Conservation (phyloP, 1,139 yeast species). For the Scheffersomyces segobiensis region DNA sequence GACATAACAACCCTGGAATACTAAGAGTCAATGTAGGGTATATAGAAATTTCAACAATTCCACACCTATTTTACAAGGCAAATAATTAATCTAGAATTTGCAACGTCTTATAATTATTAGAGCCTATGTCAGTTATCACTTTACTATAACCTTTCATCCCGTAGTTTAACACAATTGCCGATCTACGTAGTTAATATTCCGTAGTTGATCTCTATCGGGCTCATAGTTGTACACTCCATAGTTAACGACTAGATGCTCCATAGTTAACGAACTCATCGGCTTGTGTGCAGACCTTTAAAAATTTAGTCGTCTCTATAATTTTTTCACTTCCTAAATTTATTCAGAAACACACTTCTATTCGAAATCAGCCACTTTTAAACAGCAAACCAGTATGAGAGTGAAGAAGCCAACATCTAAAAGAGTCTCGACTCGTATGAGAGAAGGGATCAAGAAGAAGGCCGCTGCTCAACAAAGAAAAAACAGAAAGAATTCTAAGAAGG, state of each 20-base stretch:
- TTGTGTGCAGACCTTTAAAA: neutral
- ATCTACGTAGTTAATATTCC: neutral
- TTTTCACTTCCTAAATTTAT: neutral
- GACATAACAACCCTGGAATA: neutral
- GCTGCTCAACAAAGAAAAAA: slow-evolving; percentile 89
- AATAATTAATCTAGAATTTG: neutral
- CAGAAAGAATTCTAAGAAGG: slow-evolving; percentile 78
- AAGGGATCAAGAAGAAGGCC: slow-evolving; percentile 94
- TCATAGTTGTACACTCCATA: neutral
- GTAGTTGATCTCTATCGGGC: neutral
- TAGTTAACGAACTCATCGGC: neutral
- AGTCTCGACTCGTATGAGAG: slow-evolving; percentile 87
- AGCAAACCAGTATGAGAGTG: slow-evolving; percentile 37
- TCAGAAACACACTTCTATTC: neutral
- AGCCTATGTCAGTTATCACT: neutral
- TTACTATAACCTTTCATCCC: neutral
- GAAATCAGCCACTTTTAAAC: neutral
- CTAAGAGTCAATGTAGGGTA: neutral
- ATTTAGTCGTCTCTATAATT: neutral
- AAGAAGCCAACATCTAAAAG: slow-evolving; percentile 81
- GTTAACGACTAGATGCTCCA: neutral
- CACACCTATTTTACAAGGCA: neutral
- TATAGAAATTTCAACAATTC: neutral
- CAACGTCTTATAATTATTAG: too few relatives aligned
- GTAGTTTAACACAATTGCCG: too few relatives aligned